Base-by-base conservation (phyloP, 148 eudicot genomes). In the Rhododendron molle region DNA sequence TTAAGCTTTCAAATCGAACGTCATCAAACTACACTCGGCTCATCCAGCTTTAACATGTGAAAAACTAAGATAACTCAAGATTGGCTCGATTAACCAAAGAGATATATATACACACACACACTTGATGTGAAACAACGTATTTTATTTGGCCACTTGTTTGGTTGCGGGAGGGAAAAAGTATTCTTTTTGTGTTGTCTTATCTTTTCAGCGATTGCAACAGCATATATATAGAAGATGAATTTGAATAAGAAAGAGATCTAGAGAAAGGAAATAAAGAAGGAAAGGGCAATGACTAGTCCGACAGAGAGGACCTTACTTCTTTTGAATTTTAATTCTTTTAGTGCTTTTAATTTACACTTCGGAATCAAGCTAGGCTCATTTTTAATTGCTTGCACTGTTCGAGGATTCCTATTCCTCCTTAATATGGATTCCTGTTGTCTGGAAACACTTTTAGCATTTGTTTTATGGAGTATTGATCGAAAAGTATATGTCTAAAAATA, bases 161-260 rank as follows among this genome's bases (percentile, higher is more conserved):
- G 34, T 38, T 47, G 60, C 11, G 3, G 46, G 78, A 44, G 28
- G 28, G 2, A 28, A 69, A 46, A 83, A 46, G 30, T 49, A 20
- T 49, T 80, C 62, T 80, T 50, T 44, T 78, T 8, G 74, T 28
- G 74, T 46, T 78, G 52, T 46, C 20, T 12, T 78, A 20, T 44
- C 54, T 78, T 78, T 80, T 50, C 40, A 47, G 62, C 32, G 82
- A 80, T 49, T 26, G 82, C 82, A 49, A 80, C 82, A 47, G 82
- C 62, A 79, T 40, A 26, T 40, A 26, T 5, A 40, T 40, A 38
- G 43, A 38, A 62, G 14, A 62, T 9, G 54, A 65, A 82, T 44
- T 67, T 43, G 50, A 26, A 47, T 67, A 40, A 14, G 26, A 28
- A 1, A 79, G 82, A 79, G 36, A 67, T 10, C 14, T 3, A 12